Evolutionary conservation across 768 basidiomycete species (phyloP).

Genomic region (Mycena metata): DNA sequence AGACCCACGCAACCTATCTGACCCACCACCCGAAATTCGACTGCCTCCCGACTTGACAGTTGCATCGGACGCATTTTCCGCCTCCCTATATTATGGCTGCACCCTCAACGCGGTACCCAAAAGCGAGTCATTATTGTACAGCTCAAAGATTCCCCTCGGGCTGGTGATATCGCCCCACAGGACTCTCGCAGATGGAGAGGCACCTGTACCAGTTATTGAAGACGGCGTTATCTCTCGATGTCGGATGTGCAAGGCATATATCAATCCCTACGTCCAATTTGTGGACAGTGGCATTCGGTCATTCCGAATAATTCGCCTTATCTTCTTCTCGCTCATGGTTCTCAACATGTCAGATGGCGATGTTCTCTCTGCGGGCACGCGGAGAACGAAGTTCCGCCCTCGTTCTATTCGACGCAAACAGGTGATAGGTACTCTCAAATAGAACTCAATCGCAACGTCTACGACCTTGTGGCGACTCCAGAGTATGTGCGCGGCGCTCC

Average conservation of each 20-base stretch:
- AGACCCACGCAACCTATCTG: slow-evolving; percentile 65
- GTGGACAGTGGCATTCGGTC: slow-evolving; percentile 73
- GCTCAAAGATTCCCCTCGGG: slow-evolving; percentile 70
- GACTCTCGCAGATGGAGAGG: slow-evolving; percentile 62
- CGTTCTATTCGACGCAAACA: slow-evolving; percentile 72
- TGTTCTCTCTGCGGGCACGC: slow-evolving; percentile 71
- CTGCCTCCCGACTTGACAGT: slow-evolving; percentile 61
- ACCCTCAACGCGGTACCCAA: slow-evolving; percentile 72
- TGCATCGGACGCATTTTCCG: slow-evolving; percentile 55
- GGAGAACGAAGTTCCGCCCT: slow-evolving; percentile 74
- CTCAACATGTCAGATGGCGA: slow-evolving; percentile 76
- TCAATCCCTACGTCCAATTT: slow-evolving; percentile 77
- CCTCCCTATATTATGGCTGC: slow-evolving; percentile 68
- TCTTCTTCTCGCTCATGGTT: not conserved
- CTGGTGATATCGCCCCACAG: slow-evolving; percentile 71
- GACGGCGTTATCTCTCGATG: slow-evolving; percentile 75
- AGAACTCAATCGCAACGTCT: slow-evolving; percentile 71
- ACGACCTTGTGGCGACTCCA: slow-evolving; percentile 76
- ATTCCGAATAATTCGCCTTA: slow-evolving; percentile 28
- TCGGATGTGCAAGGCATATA: slow-evolving; percentile 70
- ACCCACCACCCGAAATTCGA: slow-evolving; percentile 67
- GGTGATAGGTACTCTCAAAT: slow-evolving; percentile 67
- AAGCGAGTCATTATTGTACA: slow-evolving; percentile 65
- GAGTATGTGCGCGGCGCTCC: slow-evolving; percentile 79
- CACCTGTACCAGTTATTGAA: slow-evolving; percentile 61